phyloP scores from a whole-genome alignment of 495 filamentous ascomycete species.

The Pyrenula aspistea region DNA sequence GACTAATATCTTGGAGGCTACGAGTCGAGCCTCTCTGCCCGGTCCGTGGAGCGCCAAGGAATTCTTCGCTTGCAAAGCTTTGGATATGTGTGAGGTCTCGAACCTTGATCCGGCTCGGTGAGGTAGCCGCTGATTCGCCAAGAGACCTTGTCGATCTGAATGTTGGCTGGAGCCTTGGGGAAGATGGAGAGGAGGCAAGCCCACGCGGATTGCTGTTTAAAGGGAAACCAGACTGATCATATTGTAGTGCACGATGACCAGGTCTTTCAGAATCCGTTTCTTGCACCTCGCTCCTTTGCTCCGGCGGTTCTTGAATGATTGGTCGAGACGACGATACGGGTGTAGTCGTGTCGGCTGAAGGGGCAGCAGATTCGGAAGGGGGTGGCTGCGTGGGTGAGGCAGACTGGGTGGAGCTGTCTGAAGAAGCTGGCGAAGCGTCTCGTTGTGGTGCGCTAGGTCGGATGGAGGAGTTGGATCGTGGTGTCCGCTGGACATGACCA shows the following conservation, averaged over 20 bases:
- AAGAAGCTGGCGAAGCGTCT: conserved; percentile 14
- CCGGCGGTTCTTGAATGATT: conserved; percentile 8
- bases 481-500: conserved; percentile 22
- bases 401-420: conserved; percentile 29
- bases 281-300: conserved; percentile 6
- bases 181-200: conserved; percentile 29
- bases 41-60: conserved; percentile 38
- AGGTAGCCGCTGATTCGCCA: conserved; percentile 42
- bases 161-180: conserved; percentile 41
- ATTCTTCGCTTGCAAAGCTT: conserved; percentile 68
- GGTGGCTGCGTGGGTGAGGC: conserved; percentile 36
- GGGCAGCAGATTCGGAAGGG: conserved; percentile 18
- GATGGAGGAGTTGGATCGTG: conserved; percentile 25
- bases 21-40: conserved; percentile 22
- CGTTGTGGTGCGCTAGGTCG: conserved; percentile 13
- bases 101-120: conserved; percentile 68
- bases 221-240: conserved; percentile 5
- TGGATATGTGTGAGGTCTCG: conserved; percentile 81
- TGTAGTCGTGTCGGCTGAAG: conserved; percentile 2
- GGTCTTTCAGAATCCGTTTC: neutral
- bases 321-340: conserved; percentile 9
- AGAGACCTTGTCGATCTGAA: conserved; percentile 36
- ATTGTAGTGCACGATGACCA: conserved; percentile 3
- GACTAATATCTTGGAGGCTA: conserved; percentile 21
- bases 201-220: conserved; percentile 1